These are phyloP conservation scores for Fusarium domesticum DNA, from an alignment of 2,329 filamentous ascomycete genomes.

Conservation along the genomic window DNA sequence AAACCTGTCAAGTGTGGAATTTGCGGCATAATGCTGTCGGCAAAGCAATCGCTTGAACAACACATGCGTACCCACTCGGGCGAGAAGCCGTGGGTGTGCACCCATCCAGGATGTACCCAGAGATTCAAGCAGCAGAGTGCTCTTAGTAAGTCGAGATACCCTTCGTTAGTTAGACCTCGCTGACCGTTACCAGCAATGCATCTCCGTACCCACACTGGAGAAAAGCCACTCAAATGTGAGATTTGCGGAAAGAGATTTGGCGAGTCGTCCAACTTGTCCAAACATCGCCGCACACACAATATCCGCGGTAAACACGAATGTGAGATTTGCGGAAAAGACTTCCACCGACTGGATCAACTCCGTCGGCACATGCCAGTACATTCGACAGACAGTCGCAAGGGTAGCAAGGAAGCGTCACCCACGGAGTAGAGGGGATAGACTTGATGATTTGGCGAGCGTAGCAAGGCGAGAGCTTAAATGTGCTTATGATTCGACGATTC, in stretches of 20 bases:
- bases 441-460: neutral
- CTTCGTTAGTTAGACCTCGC: slow-evolving; percentile 1
- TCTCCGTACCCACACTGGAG: slow-evolving; percentile 61
- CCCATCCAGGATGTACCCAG: slow-evolving; percentile 48
- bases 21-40: slow-evolving; percentile 60
- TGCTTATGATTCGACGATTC: slow-evolving; percentile 8
- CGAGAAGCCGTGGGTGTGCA: slow-evolving; percentile 60
- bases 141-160: slow-evolving; percentile 48
- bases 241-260: slow-evolving; percentile 58
- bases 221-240: slow-evolving; percentile 59
- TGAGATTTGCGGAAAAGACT: slow-evolving; percentile 53
- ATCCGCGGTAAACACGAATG: slow-evolving; percentile 52
- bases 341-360: slow-evolving; percentile 59
- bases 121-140: slow-evolving; percentile 66
- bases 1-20: slow-evolving; percentile 57
- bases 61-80: slow-evolving; percentile 66
- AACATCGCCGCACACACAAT: slow-evolving; percentile 61
- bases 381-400: slow-evolving; percentile 22
- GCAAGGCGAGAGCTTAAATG: neutral
- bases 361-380: slow-evolving; percentile 49
- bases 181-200: slow-evolving; percentile 56
- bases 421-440: neutral
- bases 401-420: slow-evolving; percentile 15
- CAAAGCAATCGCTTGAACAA: slow-evolving; percentile 65
- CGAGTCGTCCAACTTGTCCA: slow-evolving; percentile 65